Evolutionary conservation across 2,329 filamentous ascomycete species (phyloP), one percentile per base, ranked within the genome.

Genomic region (Venturia aucupariae): DNA sequence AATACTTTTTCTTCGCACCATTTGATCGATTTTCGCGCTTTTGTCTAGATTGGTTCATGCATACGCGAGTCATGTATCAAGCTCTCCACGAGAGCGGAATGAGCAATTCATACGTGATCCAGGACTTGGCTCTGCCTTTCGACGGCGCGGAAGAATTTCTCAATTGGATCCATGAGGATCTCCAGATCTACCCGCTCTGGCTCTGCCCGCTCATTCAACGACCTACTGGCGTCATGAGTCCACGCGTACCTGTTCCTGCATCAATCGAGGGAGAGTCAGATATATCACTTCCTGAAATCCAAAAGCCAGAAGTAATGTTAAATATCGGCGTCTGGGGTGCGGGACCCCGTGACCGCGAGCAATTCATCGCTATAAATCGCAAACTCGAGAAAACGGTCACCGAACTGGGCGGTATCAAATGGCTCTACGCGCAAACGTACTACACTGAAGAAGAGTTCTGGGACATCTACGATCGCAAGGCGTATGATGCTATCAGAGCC

Each of bases 371-470:
- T 0, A 75, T 79, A 61, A 90, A 90, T 71, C 80, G 84, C 0
- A 78, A 78, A 0, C 76, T 90, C 0, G 87, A 90, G 73, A 74
- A 77, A 10, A 84, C 82, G 64, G 78, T 89, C 0, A 78, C 79
- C 10, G 80, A 82, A 32, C 77, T 87, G 7, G 79, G 82, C 2
- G 87, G 87, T 6, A 86, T 84, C 77, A 89, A 89, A 74, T 88
- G 85, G 78, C 75, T 90, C 1, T 90, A 90, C 67, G 86, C 86
- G 0, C 86, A 89, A 65, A 84, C 85, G 0, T 89, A 86, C 73
- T 88, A 88, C 72, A 83, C 80, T 3, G 82, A 87, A 70, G 80
- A 83, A 0, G 87, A 90, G 67, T 90, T 90, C 71, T 89, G 87
- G 86, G 72, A 76, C 11, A 79, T 83, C 63, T 90, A 89, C 66